Evolutionary conservation across 768 basidiomycete species (phyloP), one percentile per base, ranked within the genome.

Genomic region (Suillus weaverae): DNA sequence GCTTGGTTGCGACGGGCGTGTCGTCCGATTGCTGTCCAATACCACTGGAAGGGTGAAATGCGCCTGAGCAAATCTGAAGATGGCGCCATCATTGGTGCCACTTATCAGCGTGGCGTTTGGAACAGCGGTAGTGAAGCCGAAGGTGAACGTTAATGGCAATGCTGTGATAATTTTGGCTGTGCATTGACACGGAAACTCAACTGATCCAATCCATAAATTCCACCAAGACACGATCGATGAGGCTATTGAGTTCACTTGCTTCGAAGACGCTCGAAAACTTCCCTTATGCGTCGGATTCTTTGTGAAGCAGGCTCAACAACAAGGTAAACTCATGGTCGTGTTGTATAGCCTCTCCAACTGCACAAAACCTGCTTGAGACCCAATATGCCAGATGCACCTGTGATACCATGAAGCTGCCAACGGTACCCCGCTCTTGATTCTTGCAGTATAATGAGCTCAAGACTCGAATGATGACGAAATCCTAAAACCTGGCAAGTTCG

Each of bases 31-130:
- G 26, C 53, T 56, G 10, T 64, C 61, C 3, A 46, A 65, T 1
- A 46, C 62, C 35, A 35, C 65, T 20, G 73, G 69, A 2, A 72
- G 72, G 73, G 64, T 69, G 2, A 62, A 65, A 36, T 59, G 3
- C 26, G 14, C 68, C 4, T 74, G 67, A 64, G 67, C 65, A 1
- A 59, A 59, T 22, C 43, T 72, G 35, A 65, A 65, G 18, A 61
- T 70, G 4, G 66, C 67, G 32, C 66, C 30, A 66, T 2, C 11
- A 38, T 72, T 0, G 73, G 63, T 18, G 0, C 10, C 5, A 22
- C 38, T 3, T 43, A 64, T 30, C 57, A 50, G 14, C 14, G 14
- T 30, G 26, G 14, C 50, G 16, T 50, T 30, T 50, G 26, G 26
- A 50, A 26, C 22, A 50, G 48, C 13, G 22, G 22, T 22, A 48